Evolutionary conservation across 306 rosid genomes (phyloP).

Genomic region (Quercus mongolica): DNA sequence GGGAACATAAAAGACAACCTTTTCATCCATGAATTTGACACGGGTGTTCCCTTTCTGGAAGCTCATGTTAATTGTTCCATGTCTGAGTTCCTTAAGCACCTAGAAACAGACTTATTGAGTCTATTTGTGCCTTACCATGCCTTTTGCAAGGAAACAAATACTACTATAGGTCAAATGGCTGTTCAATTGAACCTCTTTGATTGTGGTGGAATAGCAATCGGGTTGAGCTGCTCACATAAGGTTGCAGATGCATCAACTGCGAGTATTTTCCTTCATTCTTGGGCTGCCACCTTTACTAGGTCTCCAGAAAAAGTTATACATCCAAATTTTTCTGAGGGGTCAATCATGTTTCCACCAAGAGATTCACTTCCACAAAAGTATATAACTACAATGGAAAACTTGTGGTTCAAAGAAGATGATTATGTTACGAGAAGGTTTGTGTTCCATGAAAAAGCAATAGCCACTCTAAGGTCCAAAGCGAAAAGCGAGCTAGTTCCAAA

Average conservation of each 20-base stretch:
- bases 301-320: not conserved
- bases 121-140: constrained; percentile 38
- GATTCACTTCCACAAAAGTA: not conserved
- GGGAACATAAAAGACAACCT: constrained; percentile 33
- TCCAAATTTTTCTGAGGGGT: constrained; percentile 31
- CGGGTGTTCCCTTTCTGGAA: constrained; percentile 44
- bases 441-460: too few species aligned
- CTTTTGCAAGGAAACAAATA: constrained; percentile 9
- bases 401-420: too few species aligned
- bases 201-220: constrained; percentile 59
- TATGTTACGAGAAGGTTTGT: too few species aligned
- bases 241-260: constrained; percentile 30
- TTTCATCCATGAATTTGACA: constrained; percentile 37
- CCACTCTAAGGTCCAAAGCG: too few species aligned
- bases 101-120: constrained; percentile 23
- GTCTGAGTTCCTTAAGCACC: constrained; percentile 41
- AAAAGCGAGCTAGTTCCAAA: too few species aligned
- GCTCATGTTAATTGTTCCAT: constrained; percentile 35
- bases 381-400: too few species aligned
- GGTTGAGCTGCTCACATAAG: constrained; percentile 40
- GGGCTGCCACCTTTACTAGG: constrained; percentile 33
- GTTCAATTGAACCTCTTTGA: constrained; percentile 42
- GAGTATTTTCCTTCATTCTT: constrained; percentile 27
- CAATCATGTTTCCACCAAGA: constrained; percentile 39
- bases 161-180: constrained; percentile 26